phyloP scores from a whole-genome alignment of 2,329 filamentous ascomycete species.

The Aspergillus udagawae region DNA sequence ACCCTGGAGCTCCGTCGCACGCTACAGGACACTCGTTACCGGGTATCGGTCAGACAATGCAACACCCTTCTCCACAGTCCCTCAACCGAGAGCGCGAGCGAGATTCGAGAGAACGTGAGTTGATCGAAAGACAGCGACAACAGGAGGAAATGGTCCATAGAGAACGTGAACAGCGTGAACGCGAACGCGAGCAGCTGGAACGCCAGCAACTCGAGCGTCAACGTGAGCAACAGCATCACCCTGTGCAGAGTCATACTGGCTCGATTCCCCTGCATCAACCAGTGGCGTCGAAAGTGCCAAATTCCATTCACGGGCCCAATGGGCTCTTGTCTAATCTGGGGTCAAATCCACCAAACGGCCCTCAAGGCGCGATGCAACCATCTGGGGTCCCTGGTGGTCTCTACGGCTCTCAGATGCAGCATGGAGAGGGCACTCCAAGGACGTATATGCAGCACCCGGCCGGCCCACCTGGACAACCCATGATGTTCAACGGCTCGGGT shows the following conservation, averaged over 20 bases:
- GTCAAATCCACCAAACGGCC: constrained; percentile 52
- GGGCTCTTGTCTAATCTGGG: constrained; percentile 76
- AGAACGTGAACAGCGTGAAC: constrained; percentile 51
- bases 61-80: constrained; percentile 39
- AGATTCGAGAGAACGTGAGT: constrained; percentile 54
- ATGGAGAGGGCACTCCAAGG: constrained; percentile 50
- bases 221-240: constrained; percentile 58
- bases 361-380: constrained; percentile 53
- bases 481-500: constrained; percentile 45
- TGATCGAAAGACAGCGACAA: constrained; percentile 44
- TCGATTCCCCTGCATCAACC: constrained; percentile 93
- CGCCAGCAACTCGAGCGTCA: constrained; percentile 56
- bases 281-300: constrained; percentile 74
- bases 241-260: constrained; percentile 81
- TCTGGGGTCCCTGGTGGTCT: constrained; percentile 59
- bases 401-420: constrained; percentile 67
- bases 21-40: constrained; percentile 36
- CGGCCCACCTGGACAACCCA: constrained; percentile 51
- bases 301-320: constrained; percentile 86
- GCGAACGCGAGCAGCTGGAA: constrained; percentile 53
- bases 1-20: constrained; percentile 34
- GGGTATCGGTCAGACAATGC: constrained; percentile 41
- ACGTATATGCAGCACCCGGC: constrained; percentile 60
- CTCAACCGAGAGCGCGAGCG: constrained; percentile 44
- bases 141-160: constrained; percentile 56